These are phyloP conservation scores for Polygonum maritimum DNA, from an alignment of 148 eudicot genomes.

Conservation along the genomic window DNA sequence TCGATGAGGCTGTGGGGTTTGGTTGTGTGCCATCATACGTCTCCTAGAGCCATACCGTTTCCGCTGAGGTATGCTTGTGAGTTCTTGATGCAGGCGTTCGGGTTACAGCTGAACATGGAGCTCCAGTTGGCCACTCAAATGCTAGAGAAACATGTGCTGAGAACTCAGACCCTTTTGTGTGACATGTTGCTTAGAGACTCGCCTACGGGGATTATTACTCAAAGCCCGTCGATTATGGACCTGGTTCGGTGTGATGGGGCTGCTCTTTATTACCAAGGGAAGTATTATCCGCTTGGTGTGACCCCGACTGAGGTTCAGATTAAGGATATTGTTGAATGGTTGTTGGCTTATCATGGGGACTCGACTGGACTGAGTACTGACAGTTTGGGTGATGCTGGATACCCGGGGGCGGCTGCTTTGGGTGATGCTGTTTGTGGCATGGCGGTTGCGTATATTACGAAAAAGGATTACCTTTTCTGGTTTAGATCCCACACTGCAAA, in stretches of 20 bases:
- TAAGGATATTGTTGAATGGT: constrained; percentile 80
- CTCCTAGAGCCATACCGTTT: constrained; percentile 68
- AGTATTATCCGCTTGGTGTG: constrained; percentile 62
- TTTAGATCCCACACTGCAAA: constrained; percentile 78
- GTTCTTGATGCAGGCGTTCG: constrained; percentile 96
- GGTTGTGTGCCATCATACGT: constrained; percentile 94
- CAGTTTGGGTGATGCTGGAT: constrained; percentile 82
- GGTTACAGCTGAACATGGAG: constrained; percentile 90
- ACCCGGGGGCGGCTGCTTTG: constrained; percentile 65
- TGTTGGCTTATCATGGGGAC: constrained; percentile 55
- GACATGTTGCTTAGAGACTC: constrained; percentile 92
- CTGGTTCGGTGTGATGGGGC: constrained; percentile 95
- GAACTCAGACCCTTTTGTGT: constrained; percentile 85
- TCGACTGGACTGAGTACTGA: constrained; percentile 94
- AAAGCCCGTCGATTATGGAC: constrained; percentile 85
- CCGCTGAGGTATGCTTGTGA: constrained; percentile 94
- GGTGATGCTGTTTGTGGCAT: constrained; percentile 93
- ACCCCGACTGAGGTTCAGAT: constrained; percentile 82
- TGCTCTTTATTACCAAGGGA: constrained; percentile 66
- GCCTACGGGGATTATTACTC: constrained; percentile 74
- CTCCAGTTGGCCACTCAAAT: constrained; percentile 64
- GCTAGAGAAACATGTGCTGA: constrained; percentile 64
- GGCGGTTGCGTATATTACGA: constrained; percentile 87
- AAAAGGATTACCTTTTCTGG: constrained; percentile 83
- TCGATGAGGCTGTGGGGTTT: constrained; percentile 86